These are phyloP conservation scores for Colletotrichum eremochloae DNA, from an alignment of 2,329 filamentous ascomycete genomes.

Conservation along the genomic window DNA sequence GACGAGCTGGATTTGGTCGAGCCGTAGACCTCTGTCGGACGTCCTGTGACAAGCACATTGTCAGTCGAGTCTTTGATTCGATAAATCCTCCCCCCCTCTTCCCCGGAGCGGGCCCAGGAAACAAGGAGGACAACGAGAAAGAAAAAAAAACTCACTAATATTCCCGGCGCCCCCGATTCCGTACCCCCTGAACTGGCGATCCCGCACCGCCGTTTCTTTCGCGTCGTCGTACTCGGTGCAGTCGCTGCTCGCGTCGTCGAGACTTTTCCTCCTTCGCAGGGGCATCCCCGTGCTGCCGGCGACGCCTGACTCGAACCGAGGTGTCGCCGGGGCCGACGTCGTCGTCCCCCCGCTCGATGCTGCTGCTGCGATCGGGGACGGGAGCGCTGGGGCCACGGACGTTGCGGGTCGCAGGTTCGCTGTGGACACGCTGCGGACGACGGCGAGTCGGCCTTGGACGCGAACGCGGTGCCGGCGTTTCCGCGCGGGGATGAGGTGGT, in stretches of 20 bases:
- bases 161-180: conserved; percentile 57
- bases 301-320: conserved; percentile 44
- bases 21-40: conserved; percentile 46
- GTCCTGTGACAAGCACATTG: conserved; percentile 35
- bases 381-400: conserved; percentile 25
- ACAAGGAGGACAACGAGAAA: background rate
- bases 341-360: conserved; percentile 15
- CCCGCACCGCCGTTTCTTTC: conserved; percentile 47
- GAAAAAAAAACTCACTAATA: conserved; percentile 50
- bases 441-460: conserved; percentile 53
- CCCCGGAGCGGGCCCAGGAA: background rate
- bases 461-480: conserved; percentile 52
- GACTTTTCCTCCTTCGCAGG: conserved; percentile 39
- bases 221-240: conserved; percentile 45
- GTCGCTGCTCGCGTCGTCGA: conserved; percentile 42
- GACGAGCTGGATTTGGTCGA: conserved; percentile 30
- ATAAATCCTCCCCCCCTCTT: too few species aligned
- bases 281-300: conserved; percentile 33
- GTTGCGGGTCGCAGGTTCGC: conserved; percentile 44
- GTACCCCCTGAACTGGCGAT: conserved; percentile 53
- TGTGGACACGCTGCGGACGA: conserved; percentile 53
- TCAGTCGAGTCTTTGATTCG: background rate
- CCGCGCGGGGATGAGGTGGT: conserved; percentile 48
- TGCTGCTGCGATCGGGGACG: conserved; percentile 17
- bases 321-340: conserved; percentile 16